A percentile compares a stretch with the other conserved stretches of the same genome.
Evolutionary conservation across 441 rosid genomes (phyloP).

Genomic region (Corymbia calophylla): DNA sequence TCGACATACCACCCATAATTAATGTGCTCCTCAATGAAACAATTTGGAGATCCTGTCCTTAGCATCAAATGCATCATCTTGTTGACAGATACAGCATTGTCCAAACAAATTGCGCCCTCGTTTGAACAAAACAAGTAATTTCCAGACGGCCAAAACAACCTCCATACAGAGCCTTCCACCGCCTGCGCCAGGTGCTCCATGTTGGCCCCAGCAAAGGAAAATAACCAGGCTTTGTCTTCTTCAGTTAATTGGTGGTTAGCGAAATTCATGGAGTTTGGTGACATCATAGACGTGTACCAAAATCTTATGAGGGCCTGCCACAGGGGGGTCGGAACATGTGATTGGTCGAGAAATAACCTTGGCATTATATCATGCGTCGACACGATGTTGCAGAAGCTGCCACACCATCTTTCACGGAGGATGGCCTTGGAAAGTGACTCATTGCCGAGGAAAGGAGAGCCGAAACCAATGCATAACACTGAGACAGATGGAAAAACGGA

Average conservation of each 20-base stretch:
- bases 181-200: neutral
- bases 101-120: neutral
- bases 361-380: neutral
- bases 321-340: neutral
- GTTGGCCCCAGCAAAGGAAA: fast-evolving
- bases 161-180: neutral
- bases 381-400: neutral
- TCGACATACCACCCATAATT: neutral
- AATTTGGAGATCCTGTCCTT: neutral
- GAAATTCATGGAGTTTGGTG: neutral
- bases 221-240: neutral
- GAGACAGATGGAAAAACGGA: neutral
- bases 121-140: neutral
- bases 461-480: neutral
- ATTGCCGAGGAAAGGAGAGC: neutral
- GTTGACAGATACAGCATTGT: neutral
- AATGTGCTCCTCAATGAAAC: neutral
- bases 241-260: too few species aligned
- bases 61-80: neutral
- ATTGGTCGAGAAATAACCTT: neutral
- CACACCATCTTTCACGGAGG: neutral
- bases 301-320: neutral
- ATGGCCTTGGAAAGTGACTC: neutral
- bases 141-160: neutral
- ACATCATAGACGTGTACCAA: neutral